Evolutionary conservation across 148 eudicot species (phyloP), one percentile per base, ranked within the genome.

Genomic region (Pharnaceum exiguum): DNA sequence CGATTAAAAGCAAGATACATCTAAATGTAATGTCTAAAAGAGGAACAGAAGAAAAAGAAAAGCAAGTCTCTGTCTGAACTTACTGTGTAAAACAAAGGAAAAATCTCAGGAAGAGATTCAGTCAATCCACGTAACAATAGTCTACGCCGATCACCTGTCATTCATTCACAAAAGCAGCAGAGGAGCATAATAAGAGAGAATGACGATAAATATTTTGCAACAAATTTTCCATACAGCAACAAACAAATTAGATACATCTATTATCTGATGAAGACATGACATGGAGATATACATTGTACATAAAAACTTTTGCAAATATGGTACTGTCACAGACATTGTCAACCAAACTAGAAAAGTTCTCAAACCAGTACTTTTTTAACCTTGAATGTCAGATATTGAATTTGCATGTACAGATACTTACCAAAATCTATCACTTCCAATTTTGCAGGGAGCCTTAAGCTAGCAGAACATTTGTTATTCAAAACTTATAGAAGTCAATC

Each of bases 71-170:
- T 23, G 35, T 42, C 16, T 39, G 63, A 43, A 76, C 98, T 74
- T 81, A 93, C 98, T 50, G 83, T 77, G 77, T 86, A 94, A 35
- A 94, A 52, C 55, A 94, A 79, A 15, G 96, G 95, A 26, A 94
- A 75, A 30, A 94, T 89, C 67, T 83, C 95, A 42, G 91, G 82
- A 72, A 94, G 75, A 45, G 99, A 94, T 57, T 85, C 78, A 45
- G 85, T 82, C 40, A 94, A 77, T 45, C 95, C 96, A 63, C 96
- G 96, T 67, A 94, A 69, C 71, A 94, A 62, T 43, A 77, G 65
- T 76, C 99, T 80, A 16, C 96, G 91, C 24, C 96, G 72, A 48
- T 94, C 99, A 74, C 99, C 98, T 93, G 77, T 68, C 11, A 58
- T 44, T 45, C 50, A 62, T 43, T 24, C 31, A 58, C 47, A 37